Evolutionary conservation across 2,329 filamentous ascomycete species (phyloP).

Genomic region (Diaporthe vexans): DNA sequence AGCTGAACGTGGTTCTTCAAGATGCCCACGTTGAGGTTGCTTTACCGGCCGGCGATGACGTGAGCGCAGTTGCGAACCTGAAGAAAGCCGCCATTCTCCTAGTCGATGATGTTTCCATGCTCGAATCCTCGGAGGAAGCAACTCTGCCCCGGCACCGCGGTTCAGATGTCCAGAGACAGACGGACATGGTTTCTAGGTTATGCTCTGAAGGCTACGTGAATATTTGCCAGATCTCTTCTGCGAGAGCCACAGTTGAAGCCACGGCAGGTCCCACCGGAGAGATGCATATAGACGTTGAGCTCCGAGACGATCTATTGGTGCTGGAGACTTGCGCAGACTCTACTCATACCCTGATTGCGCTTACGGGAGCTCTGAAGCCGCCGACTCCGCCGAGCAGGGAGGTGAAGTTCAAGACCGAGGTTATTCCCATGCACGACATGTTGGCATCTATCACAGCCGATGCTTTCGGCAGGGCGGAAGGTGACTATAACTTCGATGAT

Average conservation of each 20-base stretch:
- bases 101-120: slow-evolving; percentile 77
- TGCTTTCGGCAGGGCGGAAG: slow-evolving; percentile 76
- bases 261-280: slow-evolving; percentile 68
- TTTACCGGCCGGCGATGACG: slow-evolving; percentile 75
- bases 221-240: slow-evolving; percentile 88
- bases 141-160: slow-evolving; percentile 55
- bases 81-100: slow-evolving; percentile 87
- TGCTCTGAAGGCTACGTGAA: slow-evolving; percentile 83
- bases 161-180: slow-evolving; percentile 54
- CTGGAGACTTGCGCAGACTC: slow-evolving; percentile 97
- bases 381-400: slow-evolving; percentile 86
- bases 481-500: slow-evolving; percentile 73
- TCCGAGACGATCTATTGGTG: slow-evolving; percentile 88
- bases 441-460: slow-evolving; percentile 92
- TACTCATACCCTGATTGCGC: slow-evolving; percentile 87
- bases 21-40: slow-evolving; percentile 80
- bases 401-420: slow-evolving; percentile 87
- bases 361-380: slow-evolving; percentile 85
- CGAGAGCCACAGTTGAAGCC: slow-evolving; percentile 76
- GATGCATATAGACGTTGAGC: slow-evolving; percentile 81
- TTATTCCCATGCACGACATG: slow-evolving; percentile 89
- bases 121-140: slow-evolving; percentile 54
- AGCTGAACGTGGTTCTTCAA: slow-evolving; percentile 82
- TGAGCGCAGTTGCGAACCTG: slow-evolving; percentile 76
- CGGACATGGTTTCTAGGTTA: slow-evolving; percentile 68